A percentile compares a stretch with the other conserved stretches of the same genome.
These are phyloP conservation scores for Brassica juncea DNA, from an alignment of 345 rosid genomes.

Conservation along the genomic window DNA sequence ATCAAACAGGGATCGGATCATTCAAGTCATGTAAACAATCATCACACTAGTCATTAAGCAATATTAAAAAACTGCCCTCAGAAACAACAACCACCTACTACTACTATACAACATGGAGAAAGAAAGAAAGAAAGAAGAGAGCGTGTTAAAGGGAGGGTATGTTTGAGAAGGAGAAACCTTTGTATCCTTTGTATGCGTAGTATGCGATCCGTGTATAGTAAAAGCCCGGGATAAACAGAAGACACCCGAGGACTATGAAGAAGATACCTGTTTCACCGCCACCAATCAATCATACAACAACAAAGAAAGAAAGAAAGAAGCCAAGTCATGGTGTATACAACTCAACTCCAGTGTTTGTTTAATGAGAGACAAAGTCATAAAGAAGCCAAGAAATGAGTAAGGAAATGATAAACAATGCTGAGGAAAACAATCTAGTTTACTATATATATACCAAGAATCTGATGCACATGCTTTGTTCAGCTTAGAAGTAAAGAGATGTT, in stretches of 20 bases:
- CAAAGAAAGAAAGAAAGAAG: background rate
- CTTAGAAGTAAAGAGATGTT: background rate
- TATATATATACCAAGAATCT: conserved; percentile 16
- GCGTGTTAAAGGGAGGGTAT: conserved; percentile 69
- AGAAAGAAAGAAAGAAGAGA: conserved; percentile 4
- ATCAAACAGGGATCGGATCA: conserved; percentile 20
- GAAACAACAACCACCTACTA: conserved; percentile 15
- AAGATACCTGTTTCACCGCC: conserved; percentile 65
- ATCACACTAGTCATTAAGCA: conserved; percentile 6
- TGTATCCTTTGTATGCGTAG: conserved; percentile 95
- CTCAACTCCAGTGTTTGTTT: background rate
- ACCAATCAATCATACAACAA: conserved; percentile 11
- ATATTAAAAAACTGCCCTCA: background rate
- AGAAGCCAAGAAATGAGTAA: background rate
- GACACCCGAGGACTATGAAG: conserved; percentile 76
- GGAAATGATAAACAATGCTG: background rate
- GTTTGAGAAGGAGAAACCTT: conserved; percentile 92
- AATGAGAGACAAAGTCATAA: background rate
- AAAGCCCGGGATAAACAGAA: conserved; percentile 92
- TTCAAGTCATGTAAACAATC: conserved; percentile 28
- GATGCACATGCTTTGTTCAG: conserved; percentile 6
- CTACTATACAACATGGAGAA: conserved; percentile 38
- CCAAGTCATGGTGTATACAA: background rate
- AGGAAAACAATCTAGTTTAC: background rate
- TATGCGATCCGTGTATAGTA: conserved; percentile 94